Conservation (phyloP, 164 flowering plant species). For the Echeveria elegans region DNA sequence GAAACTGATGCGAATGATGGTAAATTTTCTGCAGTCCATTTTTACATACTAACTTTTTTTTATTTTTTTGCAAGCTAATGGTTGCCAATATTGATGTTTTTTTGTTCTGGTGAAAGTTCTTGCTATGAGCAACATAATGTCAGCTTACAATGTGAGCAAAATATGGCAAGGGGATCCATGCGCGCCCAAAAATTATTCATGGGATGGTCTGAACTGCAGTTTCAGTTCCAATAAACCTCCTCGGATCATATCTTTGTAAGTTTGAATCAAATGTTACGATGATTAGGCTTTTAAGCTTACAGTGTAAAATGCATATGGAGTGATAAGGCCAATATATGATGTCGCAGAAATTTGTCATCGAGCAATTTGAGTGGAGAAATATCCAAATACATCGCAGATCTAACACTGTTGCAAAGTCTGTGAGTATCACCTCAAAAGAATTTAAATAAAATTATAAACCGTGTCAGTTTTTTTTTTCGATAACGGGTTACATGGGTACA, state of each 20-base stretch:
- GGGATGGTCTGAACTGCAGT: slow-evolving; percentile 29
- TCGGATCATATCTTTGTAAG: slow-evolving; percentile 26
- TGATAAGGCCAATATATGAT: not conserved
- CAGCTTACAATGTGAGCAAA: slow-evolving; percentile 17
- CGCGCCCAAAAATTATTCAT: slow-evolving; percentile 17
- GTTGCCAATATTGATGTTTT: no score
- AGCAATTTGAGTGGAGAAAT: slow-evolving; percentile 26
- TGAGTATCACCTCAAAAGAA: slow-evolving; percentile 17
- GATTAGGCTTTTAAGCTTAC: no score
- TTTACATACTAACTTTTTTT: not conserved
- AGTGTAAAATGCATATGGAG: no score
- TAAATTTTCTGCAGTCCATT: not conserved
- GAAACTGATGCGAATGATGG: slow-evolving; percentile 20
- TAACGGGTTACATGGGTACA: no score
- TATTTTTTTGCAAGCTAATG: no score
- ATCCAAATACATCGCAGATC: slow-evolving; percentile 15
- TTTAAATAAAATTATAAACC: no score
- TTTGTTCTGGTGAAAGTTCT: no score
- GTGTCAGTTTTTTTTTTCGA: no score
- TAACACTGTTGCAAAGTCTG: slow-evolving; percentile 21
- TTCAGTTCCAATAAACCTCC: slow-evolving; percentile 11
- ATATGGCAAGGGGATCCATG: slow-evolving; percentile 41
- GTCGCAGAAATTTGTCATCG: slow-evolving; percentile 23
- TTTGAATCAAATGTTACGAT: not conserved
- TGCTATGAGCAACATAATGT: slow-evolving; percentile 20